Evolutionary conservation across 345 rosid genomes (phyloP), one percentile per base, ranked within the genome.

Genomic region (Populus tremula): DNA sequence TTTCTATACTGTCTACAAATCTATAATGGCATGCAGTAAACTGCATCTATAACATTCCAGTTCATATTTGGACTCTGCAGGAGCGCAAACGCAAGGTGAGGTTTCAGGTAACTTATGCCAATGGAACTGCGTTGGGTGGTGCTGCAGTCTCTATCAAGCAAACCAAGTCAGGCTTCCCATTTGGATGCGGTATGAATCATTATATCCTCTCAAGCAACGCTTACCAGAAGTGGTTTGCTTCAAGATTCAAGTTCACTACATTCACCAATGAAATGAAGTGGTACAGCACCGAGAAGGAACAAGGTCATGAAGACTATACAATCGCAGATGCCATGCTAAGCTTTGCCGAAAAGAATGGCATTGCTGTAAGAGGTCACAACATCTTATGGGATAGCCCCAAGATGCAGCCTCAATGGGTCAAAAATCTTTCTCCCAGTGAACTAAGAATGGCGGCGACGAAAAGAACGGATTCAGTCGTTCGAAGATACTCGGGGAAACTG

Each of bases 241-340:
- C 94, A 0, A 86, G 96, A 79, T 92, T 92, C 82, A 86, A 78
- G 64, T 79, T 67, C 73, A 78, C 96, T 5, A 90, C 92, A 25
- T 91, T 94, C 88, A 90, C 94, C 64, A 94, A 92, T 35, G 94
- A 87, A 77, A 94, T 94, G 96, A 94, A 91, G 75, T 94, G 98
- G 98, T 94, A 92, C 75, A 81, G 90, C 85, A 94, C 90, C 0
- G 97, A 94, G 87, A 76, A 5, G 45, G 75, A 2, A 47, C 88
- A 71, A 39, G 92, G 92, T 5, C 67, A 23, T 27, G 96, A 91
- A 81, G 87, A 92, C 87, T 92, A 92, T 72, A 87, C 92, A 1
- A 16, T 69, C 8, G 79, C 97, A 0, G 98, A 92, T 62, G 76
- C 85, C 45, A 94, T 94, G 98, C 43, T 92, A 7, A 49, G 76